Conservation (phyloP, 352 stramenopile genomes). For the Globisporangium parvum region DNA sequence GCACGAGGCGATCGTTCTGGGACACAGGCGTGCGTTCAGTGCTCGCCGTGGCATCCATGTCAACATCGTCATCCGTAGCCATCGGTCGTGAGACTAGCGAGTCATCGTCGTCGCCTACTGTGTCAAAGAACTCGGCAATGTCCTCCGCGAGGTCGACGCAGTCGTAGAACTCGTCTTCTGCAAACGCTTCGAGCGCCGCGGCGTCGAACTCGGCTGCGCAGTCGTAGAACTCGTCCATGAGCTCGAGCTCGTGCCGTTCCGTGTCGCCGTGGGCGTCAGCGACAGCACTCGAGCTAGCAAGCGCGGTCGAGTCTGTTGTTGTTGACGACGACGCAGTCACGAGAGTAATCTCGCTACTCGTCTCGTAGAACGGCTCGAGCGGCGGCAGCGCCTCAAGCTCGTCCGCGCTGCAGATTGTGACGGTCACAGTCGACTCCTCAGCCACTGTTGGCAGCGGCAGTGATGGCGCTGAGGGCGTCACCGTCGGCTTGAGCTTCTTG, state of each 20-base stretch:
- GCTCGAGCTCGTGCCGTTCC: constrained; percentile 17
- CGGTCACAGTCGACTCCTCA: background rate
- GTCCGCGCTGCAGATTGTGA: background rate
- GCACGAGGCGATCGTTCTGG: background rate
- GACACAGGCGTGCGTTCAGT: background rate
- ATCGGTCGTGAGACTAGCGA: background rate
- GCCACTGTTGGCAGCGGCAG: too few species aligned
- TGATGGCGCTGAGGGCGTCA: constrained; percentile 2
- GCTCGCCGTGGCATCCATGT: background rate
- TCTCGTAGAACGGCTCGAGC: too few species aligned
- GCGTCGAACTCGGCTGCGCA: constrained; percentile 57
- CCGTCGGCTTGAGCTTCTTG: constrained; percentile 9
- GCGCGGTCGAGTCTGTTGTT: background rate
- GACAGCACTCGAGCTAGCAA: background rate
- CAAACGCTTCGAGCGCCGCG: constrained; percentile 47
- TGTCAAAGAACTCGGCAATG: constrained; percentile 27
- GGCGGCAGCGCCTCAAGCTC: too few species aligned
- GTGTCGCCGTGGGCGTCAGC: background rate
- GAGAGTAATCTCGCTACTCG: background rate
- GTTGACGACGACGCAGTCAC: background rate
- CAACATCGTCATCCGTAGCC: background rate
- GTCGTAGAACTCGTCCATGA: constrained; percentile 86
- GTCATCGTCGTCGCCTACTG: constrained; percentile 9
- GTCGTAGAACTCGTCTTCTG: constrained; percentile 84
- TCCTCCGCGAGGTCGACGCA: constrained; percentile 64